Percentiles rank a stretch among this genome's conserved stretches.
These are phyloP conservation scores for Perkinsela sp. DNA, from an alignment of 208 protist species.

Conservation along the genomic window DNA sequence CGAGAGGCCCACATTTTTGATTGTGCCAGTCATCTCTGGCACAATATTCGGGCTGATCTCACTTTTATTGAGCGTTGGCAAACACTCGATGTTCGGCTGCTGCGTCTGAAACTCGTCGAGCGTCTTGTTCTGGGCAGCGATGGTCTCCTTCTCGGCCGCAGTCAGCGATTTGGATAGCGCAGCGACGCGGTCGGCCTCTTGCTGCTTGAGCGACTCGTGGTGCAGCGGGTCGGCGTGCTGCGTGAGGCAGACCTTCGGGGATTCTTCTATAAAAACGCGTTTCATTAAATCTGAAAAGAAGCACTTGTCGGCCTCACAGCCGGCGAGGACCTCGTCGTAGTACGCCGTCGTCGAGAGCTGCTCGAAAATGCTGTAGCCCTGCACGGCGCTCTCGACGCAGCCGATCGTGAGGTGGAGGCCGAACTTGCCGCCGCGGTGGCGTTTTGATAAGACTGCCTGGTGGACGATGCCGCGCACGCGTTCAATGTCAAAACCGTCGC, in stretches of 20 bases:
- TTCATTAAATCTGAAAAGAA: conserved; percentile 23
- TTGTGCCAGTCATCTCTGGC: conserved; percentile 16
- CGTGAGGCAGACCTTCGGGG: conserved; percentile 30
- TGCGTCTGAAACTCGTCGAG: conserved; percentile 25
- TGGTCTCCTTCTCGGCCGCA: conserved; percentile 14
- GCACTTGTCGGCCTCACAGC: conserved; percentile 17
- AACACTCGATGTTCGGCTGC: conserved; percentile 23
- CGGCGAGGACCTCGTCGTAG: conserved; percentile 51
- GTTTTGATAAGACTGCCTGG: conserved; percentile 53
- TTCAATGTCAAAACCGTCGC: conserved; percentile 43
- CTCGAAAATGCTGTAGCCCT: conserved; percentile 22
- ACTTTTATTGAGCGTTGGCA: conserved; percentile 32
- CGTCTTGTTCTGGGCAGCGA: conserved; percentile 22
- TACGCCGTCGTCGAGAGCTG: conserved; percentile 33
- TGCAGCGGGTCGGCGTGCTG: conserved; percentile 30
- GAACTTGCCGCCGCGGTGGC: conserved; percentile 50
- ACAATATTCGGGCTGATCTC: conserved; percentile 43
- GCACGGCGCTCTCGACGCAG: conserved; percentile 12
- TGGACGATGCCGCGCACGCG: conserved; percentile 50
- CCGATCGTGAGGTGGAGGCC: conserved; percentile 39
- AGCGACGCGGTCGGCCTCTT: conserved; percentile 14
- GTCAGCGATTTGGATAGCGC: conserved; percentile 6
- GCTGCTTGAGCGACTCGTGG: conserved; percentile 11
- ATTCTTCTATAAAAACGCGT: conserved; percentile 21
- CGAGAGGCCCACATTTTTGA: conserved; percentile 4